These are phyloP conservation scores for Canariomyces notabilis DNA, from an alignment of 2,329 filamentous ascomycete genomes.

Conservation along the genomic window DNA sequence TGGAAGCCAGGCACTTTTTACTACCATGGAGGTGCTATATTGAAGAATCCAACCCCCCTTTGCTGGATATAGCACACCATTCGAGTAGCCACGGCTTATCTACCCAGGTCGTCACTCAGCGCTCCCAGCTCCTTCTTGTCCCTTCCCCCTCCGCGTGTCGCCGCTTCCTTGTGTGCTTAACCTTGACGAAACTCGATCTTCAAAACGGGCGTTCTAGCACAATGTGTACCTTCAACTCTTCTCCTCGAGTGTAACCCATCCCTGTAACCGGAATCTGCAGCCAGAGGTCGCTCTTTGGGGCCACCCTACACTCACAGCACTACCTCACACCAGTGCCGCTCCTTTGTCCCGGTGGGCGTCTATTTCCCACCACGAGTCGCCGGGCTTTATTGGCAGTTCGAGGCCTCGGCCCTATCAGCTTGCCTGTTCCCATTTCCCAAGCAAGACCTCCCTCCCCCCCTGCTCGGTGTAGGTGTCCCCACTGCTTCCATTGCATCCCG, in stretches of 20 bases:
- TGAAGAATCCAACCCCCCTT: conserved; percentile 11
- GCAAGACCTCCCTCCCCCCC: conserved; percentile 33
- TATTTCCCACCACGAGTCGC: conserved; percentile 40
- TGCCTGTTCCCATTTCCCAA: conserved; percentile 25
- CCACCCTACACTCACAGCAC: conserved; percentile 20
- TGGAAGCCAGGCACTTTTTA: conserved; percentile 3
- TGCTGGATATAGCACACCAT: not conserved
- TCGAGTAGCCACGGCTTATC: conserved; percentile 4
- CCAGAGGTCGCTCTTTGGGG: conserved; percentile 22
- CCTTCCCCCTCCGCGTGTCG: conserved; percentile 23
- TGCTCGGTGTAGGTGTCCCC: conserved; percentile 36
- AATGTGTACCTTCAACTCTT: conserved; percentile 3
- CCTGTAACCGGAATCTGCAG: conserved; percentile 17
- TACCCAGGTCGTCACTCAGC: conserved; percentile 4
- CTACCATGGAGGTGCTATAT: conserved; percentile 11
- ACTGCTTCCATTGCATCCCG: conserved; percentile 29
- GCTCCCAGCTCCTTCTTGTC: not conserved
- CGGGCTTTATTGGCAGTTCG: conserved; percentile 35
- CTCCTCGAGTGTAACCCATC: conserved; percentile 1
- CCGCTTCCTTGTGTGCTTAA: not conserved
- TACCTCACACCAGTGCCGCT: conserved; percentile 30
- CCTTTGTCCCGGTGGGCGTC: conserved; percentile 38
- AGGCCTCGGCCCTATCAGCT: conserved; percentile 41
- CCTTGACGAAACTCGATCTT: conserved; percentile 2
- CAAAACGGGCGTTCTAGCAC: conserved; percentile 11